Percentiles rank a stretch among this genome's conserved stretches.
Evolutionary conservation across 2,329 filamentous ascomycete species (phyloP).

Genomic region (Macrophomina pseudophaseolina): DNA sequence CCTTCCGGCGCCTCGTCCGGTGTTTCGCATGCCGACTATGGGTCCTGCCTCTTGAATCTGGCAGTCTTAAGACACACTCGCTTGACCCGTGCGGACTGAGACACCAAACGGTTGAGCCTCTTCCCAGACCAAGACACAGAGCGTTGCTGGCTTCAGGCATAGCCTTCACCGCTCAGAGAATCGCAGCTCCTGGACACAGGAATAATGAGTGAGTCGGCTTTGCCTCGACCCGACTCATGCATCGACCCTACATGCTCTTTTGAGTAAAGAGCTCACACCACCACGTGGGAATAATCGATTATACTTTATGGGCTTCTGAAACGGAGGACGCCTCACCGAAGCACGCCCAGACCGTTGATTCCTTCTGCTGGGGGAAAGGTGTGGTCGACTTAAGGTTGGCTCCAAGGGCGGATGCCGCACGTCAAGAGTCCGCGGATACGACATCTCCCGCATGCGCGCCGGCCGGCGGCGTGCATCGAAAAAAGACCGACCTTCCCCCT

Average conservation of each 20-base stretch:
- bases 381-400: constrained; percentile 24
- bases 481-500: constrained; percentile 12
- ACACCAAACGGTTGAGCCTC: constrained; percentile 16
- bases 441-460: constrained; percentile 17
- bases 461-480: constrained; percentile 23
- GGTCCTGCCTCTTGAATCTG: neutral
- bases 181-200: neutral
- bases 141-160: neutral
- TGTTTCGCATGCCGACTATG: constrained; percentile 12
- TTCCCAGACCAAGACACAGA: constrained; percentile 4
- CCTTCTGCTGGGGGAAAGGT: constrained; percentile 2
- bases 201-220: constrained; percentile 1
- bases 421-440: constrained; percentile 21
- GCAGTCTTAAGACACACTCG: constrained; percentile 11
- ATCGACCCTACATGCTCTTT: neutral
- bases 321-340: neutral
- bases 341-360: neutral
- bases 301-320: constrained; percentile 19
- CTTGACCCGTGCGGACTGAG: neutral
- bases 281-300: constrained; percentile 3
- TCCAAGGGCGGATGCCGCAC: constrained; percentile 17
- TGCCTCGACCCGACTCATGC: neutral
- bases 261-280: constrained; percentile 6
- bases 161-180: neutral
- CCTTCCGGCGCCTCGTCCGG: constrained; percentile 2